Evolutionary conservation across 805 yeast genomes (phyloP).

Genomic region (Candida yuanshanica): DNA sequence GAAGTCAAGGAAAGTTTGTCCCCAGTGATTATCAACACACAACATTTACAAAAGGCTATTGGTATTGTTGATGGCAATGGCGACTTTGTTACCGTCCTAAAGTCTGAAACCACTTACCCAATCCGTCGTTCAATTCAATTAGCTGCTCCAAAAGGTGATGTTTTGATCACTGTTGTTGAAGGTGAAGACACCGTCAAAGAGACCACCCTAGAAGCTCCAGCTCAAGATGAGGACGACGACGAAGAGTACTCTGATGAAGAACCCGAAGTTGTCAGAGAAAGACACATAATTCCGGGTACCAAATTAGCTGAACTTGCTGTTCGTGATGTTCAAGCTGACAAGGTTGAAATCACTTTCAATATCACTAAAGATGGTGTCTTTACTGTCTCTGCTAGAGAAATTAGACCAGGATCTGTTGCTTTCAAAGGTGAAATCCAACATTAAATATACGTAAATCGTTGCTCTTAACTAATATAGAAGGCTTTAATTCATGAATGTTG

Average conservation of each 20-base stretch:
- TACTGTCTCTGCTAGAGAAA: conserved; percentile 58
- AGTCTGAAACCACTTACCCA: conserved; percentile 86
- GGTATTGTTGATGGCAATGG: conserved; percentile 78
- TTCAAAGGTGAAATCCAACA: conserved; percentile 44
- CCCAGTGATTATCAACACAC: conserved; percentile 82
- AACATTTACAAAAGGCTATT: conserved; percentile 76
- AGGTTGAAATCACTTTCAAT: conserved; percentile 55
- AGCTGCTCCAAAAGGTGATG: conserved; percentile 54
- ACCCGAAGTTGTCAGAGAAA: conserved; percentile 80
- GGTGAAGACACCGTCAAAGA: conserved; percentile 82
- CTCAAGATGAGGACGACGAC: conserved; percentile 47
- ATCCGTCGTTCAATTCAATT: conserved; percentile 70
- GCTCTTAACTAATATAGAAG: not conserved
- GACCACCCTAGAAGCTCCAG: conserved; percentile 63
- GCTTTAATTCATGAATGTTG: not conserved
- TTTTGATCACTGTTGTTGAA: conserved; percentile 70
- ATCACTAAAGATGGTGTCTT: conserved; percentile 57
- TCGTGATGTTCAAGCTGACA: conserved; percentile 59
- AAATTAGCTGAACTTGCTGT: conserved; percentile 75
- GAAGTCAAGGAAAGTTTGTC: conserved; percentile 75
- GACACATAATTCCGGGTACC: conserved; percentile 65
- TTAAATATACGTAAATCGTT: conserved; percentile 1
- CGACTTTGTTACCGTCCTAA: conserved; percentile 64
- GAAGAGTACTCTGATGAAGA: conserved; percentile 69
- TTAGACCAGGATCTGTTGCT: conserved; percentile 50